A percentile compares a stretch with the other conserved stretches of the same genome.
Evolutionary conservation across 192 early-diverging fungal species (phyloP).

Genomic region (Coemansia sp.): DNA sequence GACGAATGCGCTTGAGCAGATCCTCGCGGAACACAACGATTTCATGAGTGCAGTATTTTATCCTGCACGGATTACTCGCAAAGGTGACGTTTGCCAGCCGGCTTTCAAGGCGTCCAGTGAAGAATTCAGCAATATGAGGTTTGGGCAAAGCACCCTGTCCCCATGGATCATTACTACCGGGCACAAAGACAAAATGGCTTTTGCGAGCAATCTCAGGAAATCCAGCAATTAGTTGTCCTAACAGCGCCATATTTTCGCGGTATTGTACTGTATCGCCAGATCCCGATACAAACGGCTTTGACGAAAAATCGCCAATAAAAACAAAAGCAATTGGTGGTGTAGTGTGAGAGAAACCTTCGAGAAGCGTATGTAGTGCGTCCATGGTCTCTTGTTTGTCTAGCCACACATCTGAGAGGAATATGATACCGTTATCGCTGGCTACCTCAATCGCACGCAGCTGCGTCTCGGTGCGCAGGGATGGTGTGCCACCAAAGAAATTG

Average conservation of each 20-base stretch:
- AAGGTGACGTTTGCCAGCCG: slow-evolving; percentile 66
- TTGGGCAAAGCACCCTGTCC: slow-evolving; percentile 68
- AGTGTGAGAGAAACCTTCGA: slow-evolving; percentile 69
- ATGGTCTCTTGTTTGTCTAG: slow-evolving; percentile 82
- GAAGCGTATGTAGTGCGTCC: slow-evolving; percentile 66
- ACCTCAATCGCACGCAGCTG: slow-evolving; percentile 59
- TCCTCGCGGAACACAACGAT: slow-evolving; percentile 90
- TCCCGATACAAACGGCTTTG: slow-evolving; percentile 66
- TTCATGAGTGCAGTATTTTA: slow-evolving; percentile 89
- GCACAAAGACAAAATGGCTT: slow-evolving; percentile 83
- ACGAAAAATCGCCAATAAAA: slow-evolving; percentile 84
- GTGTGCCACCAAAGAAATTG: slow-evolving; percentile 50
- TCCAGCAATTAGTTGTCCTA: slow-evolving; percentile 43
- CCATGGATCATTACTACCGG: slow-evolving; percentile 86
- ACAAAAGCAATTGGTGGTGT: slow-evolving; percentile 80
- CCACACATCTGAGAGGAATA: slow-evolving; percentile 83
- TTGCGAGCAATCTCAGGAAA: slow-evolving; percentile 39
- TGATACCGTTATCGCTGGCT: slow-evolving; percentile 62
- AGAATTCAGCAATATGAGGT: slow-evolving; percentile 69
- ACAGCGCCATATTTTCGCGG: slow-evolving; percentile 42
- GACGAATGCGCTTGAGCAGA: slow-evolving; percentile 67
- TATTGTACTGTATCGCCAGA: slow-evolving; percentile 64
- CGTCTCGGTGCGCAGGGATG: slow-evolving; percentile 26
- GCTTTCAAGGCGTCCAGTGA: slow-evolving; percentile 60
- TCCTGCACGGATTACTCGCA: slow-evolving; percentile 83